phyloP scores from a whole-genome alignment of 225 moss, liverwort and hornwort species.

The Bryoerythrophyllum caledonicum region DNA sequence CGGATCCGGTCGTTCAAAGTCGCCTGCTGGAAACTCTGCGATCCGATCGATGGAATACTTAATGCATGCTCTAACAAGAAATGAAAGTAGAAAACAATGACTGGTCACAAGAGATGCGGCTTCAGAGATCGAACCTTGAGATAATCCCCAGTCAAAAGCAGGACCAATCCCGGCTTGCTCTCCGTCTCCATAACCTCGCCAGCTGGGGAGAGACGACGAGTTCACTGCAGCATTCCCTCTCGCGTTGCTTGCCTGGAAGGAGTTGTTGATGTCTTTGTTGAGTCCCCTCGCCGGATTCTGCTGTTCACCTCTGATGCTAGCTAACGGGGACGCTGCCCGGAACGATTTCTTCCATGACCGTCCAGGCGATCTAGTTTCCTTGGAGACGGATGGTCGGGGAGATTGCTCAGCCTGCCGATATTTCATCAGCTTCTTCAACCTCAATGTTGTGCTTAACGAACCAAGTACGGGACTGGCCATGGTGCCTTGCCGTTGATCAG shows the following conservation, averaged over 20 bases:
- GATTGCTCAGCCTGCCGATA: constrained; percentile 25
- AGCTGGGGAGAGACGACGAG: constrained; percentile 35
- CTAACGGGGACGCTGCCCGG: constrained; percentile 35
- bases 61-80: neutral
- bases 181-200: constrained; percentile 39
- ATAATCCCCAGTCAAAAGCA: constrained; percentile 31
- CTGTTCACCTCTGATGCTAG: constrained; percentile 24
- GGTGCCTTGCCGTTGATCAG: constrained; percentile 30
- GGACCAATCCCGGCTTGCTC: constrained; percentile 34
- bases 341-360: constrained; percentile 38
- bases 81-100: no score
- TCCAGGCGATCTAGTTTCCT: constrained; percentile 31
- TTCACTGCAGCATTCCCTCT: constrained; percentile 19
- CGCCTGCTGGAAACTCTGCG: constrained; percentile 36
- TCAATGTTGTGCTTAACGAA: neutral
- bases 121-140: constrained; percentile 28
- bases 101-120: neutral
- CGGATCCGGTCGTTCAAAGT: constrained; percentile 35
- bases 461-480: constrained; percentile 33
- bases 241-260: constrained; percentile 31
- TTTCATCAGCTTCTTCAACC: constrained; percentile 39
- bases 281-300: constrained; percentile 23
- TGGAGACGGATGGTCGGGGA: constrained; percentile 41
- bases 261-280: constrained; percentile 26
- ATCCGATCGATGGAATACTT: neutral